Evolutionary conservation across 768 basidiomycete genomes (phyloP), one percentile per base, ranked within the genome.

Genomic region (Amanita muscaria): DNA sequence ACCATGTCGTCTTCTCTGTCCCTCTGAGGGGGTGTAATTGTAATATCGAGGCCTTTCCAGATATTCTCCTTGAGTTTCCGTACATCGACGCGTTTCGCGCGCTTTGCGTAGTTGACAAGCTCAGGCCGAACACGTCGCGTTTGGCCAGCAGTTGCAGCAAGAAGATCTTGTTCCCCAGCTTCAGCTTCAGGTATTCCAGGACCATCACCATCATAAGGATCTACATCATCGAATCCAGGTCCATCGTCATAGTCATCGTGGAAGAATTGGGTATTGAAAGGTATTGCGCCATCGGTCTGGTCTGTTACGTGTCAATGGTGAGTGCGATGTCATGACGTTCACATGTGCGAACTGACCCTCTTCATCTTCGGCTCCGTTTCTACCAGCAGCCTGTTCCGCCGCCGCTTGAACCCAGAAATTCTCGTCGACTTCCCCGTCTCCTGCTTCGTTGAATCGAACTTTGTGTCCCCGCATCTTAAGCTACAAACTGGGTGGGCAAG

Each of bases 361-460:
- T 40, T 88, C 83, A 18, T 62, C 73, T 24, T 66, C 68, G 35
- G 76, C 77, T 10, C 50, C 57, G 21, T 62, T 56, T 5, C 53
- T 58, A 45, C 74, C 74, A 15, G 60, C 83, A 11, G 80, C 81
- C 60, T 88, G 82, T 40, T 87, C 79, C 0, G 88, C 89, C 8
- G 91, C 92, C 3, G 89, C 90, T 54, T 90, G 86, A 0, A 92
- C 93, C 96, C 96, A 98, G 69, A 92, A 98, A 49, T 87, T 80
- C 64, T 93, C 91, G 58, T 97, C 94, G 21, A 94, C 82, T 62
- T 96, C 92, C 22, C 86, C 91, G 51, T 91, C 83, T 22, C 74
- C 77, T 22, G 74, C 70, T 45, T 78, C 72, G 46, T 80, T 77
- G 52, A 72, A 64, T 52, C 59, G 56, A 36, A 71, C 77, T 29